Conservation (phyloP, 441 rosid species). For the Aleurites moluccanus region DNA sequence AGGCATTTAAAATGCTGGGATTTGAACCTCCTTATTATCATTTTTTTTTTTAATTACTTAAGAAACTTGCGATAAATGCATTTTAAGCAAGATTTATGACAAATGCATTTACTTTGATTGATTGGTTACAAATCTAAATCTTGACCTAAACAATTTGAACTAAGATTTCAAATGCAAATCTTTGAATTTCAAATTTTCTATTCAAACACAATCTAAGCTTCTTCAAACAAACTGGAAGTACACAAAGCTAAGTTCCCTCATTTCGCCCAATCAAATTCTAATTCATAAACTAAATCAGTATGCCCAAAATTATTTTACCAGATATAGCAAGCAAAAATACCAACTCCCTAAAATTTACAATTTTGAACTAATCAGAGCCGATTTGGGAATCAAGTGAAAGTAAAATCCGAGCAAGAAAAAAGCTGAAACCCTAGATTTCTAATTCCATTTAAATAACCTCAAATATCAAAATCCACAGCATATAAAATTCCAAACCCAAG, state of each 20-base stretch:
- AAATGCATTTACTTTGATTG: background rate
- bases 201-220: constrained; percentile 1
- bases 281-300: background rate
- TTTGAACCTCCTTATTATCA: background rate
- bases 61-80: too few relatives aligned
- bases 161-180: background rate
- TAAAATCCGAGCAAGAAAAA: background rate
- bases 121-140: constrained; percentile 1
- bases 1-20: too few relatives aligned
- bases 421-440: constrained; percentile 32
- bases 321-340: background rate
- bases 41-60: too few relatives aligned
- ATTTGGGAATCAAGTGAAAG: background rate
- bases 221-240: background rate
- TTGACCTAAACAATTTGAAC: background rate
- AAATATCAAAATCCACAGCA: background rate
- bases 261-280: background rate
- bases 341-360: background rate
- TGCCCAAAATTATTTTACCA: background rate
- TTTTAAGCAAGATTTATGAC: background rate
- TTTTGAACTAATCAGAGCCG: background rate
- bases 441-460: constrained; percentile 5
- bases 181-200: background rate
- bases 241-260: background rate
- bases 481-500: background rate